These are phyloP conservation scores for Laburnicola sp. DNA, from an alignment of 2,329 filamentous ascomycete species.

Conservation along the genomic window DNA sequence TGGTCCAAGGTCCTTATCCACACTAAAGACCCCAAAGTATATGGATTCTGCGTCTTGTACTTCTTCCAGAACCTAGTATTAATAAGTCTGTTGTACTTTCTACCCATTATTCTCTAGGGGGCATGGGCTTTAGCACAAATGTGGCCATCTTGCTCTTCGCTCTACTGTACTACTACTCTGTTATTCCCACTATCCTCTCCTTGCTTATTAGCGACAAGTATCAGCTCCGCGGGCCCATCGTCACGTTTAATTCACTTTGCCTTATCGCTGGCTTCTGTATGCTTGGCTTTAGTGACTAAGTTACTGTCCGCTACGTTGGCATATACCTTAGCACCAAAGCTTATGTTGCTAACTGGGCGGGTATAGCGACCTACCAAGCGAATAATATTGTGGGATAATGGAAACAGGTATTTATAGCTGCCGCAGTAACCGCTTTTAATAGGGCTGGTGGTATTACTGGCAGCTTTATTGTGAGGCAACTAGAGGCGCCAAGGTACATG, in stretches of 20 bases:
- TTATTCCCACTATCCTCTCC: conserved; percentile 65
- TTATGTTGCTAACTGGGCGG: conserved; percentile 71
- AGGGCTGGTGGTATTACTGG: conserved; percentile 67
- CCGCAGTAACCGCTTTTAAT: conserved; percentile 63
- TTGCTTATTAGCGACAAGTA: conserved; percentile 65
- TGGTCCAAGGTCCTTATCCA: conserved; percentile 60
- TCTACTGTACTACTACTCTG: conserved; percentile 69
- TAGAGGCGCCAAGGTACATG: conserved; percentile 64
- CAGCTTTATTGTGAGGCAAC: conserved; percentile 65
- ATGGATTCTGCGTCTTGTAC: conserved; percentile 66
- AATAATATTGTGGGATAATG: conserved; percentile 60
- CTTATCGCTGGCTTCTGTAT: conserved; percentile 67
- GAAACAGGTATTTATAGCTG: conserved; percentile 66
- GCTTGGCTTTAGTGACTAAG: conserved; percentile 63
- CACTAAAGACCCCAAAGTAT: conserved; percentile 63
- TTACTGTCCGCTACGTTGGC: conserved; percentile 65
- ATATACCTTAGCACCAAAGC: conserved; percentile 68
- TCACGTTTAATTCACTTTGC: conserved; percentile 65
- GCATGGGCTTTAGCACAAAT: conserved; percentile 51
- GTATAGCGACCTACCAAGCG: conserved; percentile 59
- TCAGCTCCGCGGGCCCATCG: conserved; percentile 63
- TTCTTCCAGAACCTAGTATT: conserved; percentile 70
- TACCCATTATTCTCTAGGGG: conserved; percentile 61
- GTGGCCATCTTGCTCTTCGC: conserved; percentile 63
- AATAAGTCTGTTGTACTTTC: conserved; percentile 66